phyloP scores from a whole-genome alignment of 176 grass and related monocot genomes.

The Ensete glaucum region DNA sequence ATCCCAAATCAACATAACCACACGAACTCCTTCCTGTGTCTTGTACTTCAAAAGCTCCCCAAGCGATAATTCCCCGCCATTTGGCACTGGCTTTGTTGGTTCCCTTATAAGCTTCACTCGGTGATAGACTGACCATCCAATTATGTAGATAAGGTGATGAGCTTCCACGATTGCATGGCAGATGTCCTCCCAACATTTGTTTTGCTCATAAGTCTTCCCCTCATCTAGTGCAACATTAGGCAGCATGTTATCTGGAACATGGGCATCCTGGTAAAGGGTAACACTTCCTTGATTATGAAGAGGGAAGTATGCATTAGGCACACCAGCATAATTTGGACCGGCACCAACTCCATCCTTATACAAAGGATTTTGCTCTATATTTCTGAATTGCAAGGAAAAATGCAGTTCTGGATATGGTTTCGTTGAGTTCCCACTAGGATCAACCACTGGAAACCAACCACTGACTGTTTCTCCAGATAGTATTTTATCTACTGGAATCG shows the following conservation, averaged over 20 bases:
- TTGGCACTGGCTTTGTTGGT: slow-evolving; percentile 38
- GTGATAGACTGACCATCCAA: slow-evolving; percentile 88
- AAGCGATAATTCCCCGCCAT: slow-evolving; percentile 38
- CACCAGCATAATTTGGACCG: slow-evolving; percentile 35
- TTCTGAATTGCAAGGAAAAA: slow-evolving; percentile 59
- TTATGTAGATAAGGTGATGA: slow-evolving; percentile 82
- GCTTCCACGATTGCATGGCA: slow-evolving; percentile 85
- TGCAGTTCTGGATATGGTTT: slow-evolving; percentile 54
- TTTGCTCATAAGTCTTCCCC: slow-evolving; percentile 59
- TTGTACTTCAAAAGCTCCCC: slow-evolving; percentile 79
- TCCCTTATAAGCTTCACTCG: slow-evolving; percentile 66
- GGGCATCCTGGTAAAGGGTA: slow-evolving; percentile 89
- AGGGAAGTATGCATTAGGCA: slow-evolving; percentile 89
- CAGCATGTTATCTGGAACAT: slow-evolving; percentile 50
- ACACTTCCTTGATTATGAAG: slow-evolving; percentile 63
- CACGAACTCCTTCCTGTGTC: slow-evolving; percentile 76
- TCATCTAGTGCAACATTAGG: slow-evolving; percentile 64
- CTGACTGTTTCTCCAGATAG: slow-evolving; percentile 30
- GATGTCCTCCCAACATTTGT: slow-evolving; percentile 92
- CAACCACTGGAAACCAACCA: slow-evolving; percentile 60
- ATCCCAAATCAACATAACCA: slow-evolving; percentile 92
- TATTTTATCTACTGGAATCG: slow-evolving; percentile 63
- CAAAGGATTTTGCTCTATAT: slow-evolving; percentile 48
- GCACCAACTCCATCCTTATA: slow-evolving; percentile 57
- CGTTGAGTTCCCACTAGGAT: slow-evolving; percentile 36